phyloP scores from a whole-genome alignment of 2,329 filamentous ascomycete genomes.

The Penicillium digitatum region DNA sequence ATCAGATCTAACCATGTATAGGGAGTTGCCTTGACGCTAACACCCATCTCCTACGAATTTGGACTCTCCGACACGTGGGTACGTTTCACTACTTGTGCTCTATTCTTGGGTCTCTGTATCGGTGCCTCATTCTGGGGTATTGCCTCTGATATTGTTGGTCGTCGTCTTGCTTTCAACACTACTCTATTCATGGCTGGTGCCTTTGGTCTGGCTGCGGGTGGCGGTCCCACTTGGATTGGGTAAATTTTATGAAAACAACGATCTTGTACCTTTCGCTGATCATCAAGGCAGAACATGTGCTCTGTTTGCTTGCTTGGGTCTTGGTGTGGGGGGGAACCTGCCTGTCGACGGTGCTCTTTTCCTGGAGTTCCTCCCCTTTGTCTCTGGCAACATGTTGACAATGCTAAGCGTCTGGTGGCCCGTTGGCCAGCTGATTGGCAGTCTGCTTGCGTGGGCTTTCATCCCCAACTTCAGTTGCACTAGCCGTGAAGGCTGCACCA shows the following conservation, averaged over 20 bases:
- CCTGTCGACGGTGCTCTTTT: conserved; percentile 78
- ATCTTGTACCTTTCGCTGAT: conserved; percentile 20
- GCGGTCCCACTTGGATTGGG: conserved; percentile 62
- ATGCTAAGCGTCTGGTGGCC: conserved; percentile 84
- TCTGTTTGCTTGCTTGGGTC: conserved; percentile 58
- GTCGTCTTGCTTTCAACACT: conserved; percentile 74
- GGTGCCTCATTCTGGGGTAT: conserved; percentile 80
- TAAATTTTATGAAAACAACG: conserved; percentile 20
- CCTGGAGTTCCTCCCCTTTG: conserved; percentile 73
- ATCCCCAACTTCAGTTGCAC: conserved; percentile 62
- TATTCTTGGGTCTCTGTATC: conserved; percentile 72
- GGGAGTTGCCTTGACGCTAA: conserved; percentile 72
- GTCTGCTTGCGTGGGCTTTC: conserved; percentile 58
- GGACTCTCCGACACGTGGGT: conserved; percentile 65
- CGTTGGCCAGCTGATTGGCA: conserved; percentile 64
- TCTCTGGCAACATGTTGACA: conserved; percentile 66
- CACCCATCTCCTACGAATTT: conserved; percentile 71
- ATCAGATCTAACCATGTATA: conserved; percentile 32
- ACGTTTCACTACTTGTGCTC: conserved; percentile 73
- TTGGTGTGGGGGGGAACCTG: conserved; percentile 69
- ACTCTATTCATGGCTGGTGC: conserved; percentile 71
- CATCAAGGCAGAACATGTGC: conserved; percentile 48
- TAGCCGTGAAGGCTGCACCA: conserved; percentile 41
- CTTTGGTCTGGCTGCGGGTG: conserved; percentile 69
- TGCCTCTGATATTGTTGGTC: conserved; percentile 71